Evolutionary conservation across 805 yeast species (phyloP), one percentile per base, ranked within the genome.

Genomic region (Vanderwaltozyma verrucispora): DNA sequence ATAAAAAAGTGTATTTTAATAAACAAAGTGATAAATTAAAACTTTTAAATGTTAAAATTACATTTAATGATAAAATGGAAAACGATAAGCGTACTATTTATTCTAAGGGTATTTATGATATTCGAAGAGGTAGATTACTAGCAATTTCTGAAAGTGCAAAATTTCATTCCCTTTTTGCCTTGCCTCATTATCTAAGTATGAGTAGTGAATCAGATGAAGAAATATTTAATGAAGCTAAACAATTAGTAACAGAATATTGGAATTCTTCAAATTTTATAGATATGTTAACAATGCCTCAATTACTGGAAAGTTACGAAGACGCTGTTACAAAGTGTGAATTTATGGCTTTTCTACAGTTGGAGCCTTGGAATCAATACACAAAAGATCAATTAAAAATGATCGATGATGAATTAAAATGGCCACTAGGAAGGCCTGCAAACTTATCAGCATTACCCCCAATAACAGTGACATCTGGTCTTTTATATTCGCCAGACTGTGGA

Each of bases 401-500:
- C 23, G 96, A 88, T 47, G 69, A 74, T 27, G 97, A 88, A 55
- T 60, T 87, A 16, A 54, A 47, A 10, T 64, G 70, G 43, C 96
- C 96, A 1, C 53, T 72, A n/a, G 96, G 96, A 0, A 64, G 82
- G 42, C 96, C 96, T 2, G 69, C 77, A 13, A 68, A 71, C 14
- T 46, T 62, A 19, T 47, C 59, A 11, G 41, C 51, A 1, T 53
- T 79, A 5, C 96, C 96, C 0, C 49, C 57, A 0, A 45, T 88
- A 14, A 62, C 61, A 24, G 49, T 88, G 9, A 55, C 69, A 2
- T 59, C 69, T 10, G 86, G 80, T 6, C 44, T 85, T 12, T 41
- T 85, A 15, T 87, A 83, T 51, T 85, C 95, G 0, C 96, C 96
- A 0, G 95, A 88, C 53, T 88, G 97, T 64, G 94, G 88, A 0